phyloP scores from a whole-genome alignment of 2,329 filamentous ascomycete species.

The Calonectria pseudoreteaudii region DNA sequence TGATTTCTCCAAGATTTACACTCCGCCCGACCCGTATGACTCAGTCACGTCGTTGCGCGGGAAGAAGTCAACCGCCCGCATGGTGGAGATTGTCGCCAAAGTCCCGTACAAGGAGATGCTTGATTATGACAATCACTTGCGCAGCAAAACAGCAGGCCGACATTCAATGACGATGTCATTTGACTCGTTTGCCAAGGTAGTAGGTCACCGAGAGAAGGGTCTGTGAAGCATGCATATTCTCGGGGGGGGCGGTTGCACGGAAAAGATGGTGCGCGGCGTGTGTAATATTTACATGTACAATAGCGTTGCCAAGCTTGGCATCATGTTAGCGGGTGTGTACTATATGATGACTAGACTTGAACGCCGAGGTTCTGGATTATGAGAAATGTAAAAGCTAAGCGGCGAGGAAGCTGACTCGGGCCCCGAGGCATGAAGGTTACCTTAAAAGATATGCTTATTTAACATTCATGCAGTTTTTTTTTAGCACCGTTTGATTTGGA shows the following conservation, averaged over 20 bases:
- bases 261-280: too few species aligned
- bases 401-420: neutral
- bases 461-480: neutral
- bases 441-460: neutral
- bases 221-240: conserved; percentile 42
- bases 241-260: neutral
- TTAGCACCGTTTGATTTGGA: neutral
- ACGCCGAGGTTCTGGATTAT: too few species aligned
- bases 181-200: conserved; percentile 68
- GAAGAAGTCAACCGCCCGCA: conserved; percentile 61
- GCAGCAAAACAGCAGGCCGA: conserved; percentile 88
- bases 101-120: conserved; percentile 98
- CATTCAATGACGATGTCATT: conserved; percentile 70
- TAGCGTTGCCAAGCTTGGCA: neutral
- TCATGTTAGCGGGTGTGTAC: neutral
- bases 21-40: conserved; percentile 86
- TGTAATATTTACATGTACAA: neutral
- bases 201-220: conserved; percentile 65
- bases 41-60: conserved; percentile 67
- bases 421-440: neutral
- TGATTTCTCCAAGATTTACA: conserved; percentile 82
- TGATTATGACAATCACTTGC: conserved; percentile 88
- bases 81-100: conserved; percentile 80
- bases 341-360: neutral
- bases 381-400: neutral